A percentile compares a stretch with the other conserved stretches of the same genome.
These are phyloP conservation scores for Blastocystis sp. DNA, from an alignment of 352 stramenopile genomes.

Conservation along the genomic window DNA sequence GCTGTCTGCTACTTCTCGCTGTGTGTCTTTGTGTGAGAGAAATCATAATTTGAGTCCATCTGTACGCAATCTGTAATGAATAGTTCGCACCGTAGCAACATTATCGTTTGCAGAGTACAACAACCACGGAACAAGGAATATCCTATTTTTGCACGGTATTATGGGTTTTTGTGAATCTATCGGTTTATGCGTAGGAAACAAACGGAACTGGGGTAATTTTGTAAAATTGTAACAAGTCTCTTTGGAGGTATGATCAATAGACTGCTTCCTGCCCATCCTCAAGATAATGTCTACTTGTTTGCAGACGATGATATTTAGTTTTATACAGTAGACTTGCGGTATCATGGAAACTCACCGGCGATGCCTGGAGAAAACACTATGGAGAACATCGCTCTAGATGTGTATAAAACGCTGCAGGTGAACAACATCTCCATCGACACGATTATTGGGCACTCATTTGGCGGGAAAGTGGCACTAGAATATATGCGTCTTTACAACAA, in stretches of 20 bases:
- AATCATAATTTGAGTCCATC: background rate
- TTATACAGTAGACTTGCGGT: conserved; percentile 49
- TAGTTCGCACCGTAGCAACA: background rate
- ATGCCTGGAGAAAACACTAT: background rate
- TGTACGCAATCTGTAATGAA: background rate
- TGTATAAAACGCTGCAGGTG: conserved; percentile 6
- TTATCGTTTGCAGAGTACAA: background rate
- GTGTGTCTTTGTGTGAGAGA: background rate
- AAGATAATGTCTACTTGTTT: conserved; percentile 1
- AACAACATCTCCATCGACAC: conserved; percentile 22
- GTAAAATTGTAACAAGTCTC: conserved; percentile 1
- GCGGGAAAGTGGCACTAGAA: conserved; percentile 36
- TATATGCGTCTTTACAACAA: background rate
- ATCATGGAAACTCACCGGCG: conserved; percentile 40
- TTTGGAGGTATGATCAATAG: background rate
- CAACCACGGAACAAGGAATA: background rate
- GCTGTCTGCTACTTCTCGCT: background rate
- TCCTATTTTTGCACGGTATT: conserved; percentile 47
- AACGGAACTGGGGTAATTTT: conserved; percentile 53
- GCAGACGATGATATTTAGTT: background rate
- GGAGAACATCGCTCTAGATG: background rate
- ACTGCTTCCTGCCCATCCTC: background rate
- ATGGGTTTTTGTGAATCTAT: background rate
- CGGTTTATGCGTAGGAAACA: background rate
- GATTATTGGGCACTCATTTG: conserved; percentile 37